Evolutionary conservation across 1,284 basidiomycete genomes (phyloP), one percentile per base, ranked within the genome.

Genomic region (Ceratobasidium papillatum): DNA sequence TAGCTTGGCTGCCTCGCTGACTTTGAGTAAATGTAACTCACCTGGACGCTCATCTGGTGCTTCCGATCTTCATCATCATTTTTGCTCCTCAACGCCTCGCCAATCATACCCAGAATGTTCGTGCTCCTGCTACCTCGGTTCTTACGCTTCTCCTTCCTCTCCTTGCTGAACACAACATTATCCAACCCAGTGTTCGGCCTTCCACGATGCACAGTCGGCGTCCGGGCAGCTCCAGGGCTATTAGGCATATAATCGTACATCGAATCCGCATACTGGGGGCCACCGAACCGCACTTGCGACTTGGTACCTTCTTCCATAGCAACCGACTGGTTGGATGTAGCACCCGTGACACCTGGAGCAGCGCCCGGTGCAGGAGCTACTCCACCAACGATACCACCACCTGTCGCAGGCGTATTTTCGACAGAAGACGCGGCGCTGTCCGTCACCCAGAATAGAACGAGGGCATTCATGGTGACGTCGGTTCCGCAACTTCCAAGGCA

Each of bases 401-500:
- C 56, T 19, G 68, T 71, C n/a, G 47, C 51, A 14, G 68, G 68
- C 2, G 68, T 59, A 25, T 61, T 71, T 22, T 71, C 68, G 11
- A 30, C 34, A 12, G 54, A 58, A 17, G 25, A 17, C 9, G 19
- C 22, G 30, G 27, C 56, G 43, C 43, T 58, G 22, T 71, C 68
- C 43, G 83, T 83, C 8, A 84, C 84, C 81, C 82, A 84, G 79
- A 83, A 85, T 22, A 85, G 78, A 1, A 84, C 83, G 27, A 82
- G 72, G 7, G 84, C 83, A 73, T 85, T 85, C 71, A 84, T 71
- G 25, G 84, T 80, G 52, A 87, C 87, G 78, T 89, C 87, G 14
- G 80, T 81, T 4, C 85, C 85, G 76, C 88, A 89, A 73, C 84
- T 84, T 14, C 83, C 84, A 1, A 90, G 81, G 78, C 87, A 88